Conservation (phyloP, 1,139 yeast species). For the Komagataea norvegica region DNA sequence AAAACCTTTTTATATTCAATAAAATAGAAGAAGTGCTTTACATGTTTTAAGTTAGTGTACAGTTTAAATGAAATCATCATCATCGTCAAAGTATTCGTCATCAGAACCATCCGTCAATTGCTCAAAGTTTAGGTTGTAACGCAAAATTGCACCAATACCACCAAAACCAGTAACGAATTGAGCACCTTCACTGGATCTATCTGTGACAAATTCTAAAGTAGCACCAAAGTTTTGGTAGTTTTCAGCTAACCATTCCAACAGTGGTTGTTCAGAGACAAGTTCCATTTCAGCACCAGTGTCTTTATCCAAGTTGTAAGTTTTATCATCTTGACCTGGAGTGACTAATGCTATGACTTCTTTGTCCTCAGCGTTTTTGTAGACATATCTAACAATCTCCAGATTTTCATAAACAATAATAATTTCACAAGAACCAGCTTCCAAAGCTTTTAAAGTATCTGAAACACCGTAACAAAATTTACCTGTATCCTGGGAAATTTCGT, state of each 20-base stretch:
- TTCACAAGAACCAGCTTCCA: conserved; percentile 95
- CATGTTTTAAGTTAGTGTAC: conserved; percentile 3
- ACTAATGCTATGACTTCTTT: conserved; percentile 71
- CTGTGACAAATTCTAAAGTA: conserved; percentile 90
- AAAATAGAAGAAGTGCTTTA: background rate
- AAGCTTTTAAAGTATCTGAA: conserved; percentile 91
- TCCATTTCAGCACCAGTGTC: conserved; percentile 89
- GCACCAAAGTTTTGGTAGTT: conserved; percentile 94
- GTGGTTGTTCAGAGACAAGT: conserved; percentile 69
- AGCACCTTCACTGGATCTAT: conserved; percentile 95
- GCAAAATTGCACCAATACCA: conserved; percentile 94
- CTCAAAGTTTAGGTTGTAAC: conserved; percentile 96
- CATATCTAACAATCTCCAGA: conserved; percentile 77
- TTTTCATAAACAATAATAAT: conserved; percentile 89
- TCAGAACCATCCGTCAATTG: conserved; percentile 87
- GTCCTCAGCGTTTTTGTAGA: conserved; percentile 81
- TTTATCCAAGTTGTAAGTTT: conserved; percentile 74
- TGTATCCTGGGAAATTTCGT: conserved; percentile 93
- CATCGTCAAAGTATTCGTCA: conserved; percentile 80
- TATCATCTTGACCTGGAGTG: conserved; percentile 66
- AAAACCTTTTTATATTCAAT: background rate
- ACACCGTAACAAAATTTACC: conserved; percentile 98
- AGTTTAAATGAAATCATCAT: conserved; percentile 40
- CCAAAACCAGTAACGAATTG: conserved; percentile 97
- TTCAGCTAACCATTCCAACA: conserved; percentile 97